Percentiles rank a stretch among this genome's conserved stretches.
phyloP scores from a whole-genome alignment of 2,329 filamentous ascomycete species.

The Penicillium sp. region DNA sequence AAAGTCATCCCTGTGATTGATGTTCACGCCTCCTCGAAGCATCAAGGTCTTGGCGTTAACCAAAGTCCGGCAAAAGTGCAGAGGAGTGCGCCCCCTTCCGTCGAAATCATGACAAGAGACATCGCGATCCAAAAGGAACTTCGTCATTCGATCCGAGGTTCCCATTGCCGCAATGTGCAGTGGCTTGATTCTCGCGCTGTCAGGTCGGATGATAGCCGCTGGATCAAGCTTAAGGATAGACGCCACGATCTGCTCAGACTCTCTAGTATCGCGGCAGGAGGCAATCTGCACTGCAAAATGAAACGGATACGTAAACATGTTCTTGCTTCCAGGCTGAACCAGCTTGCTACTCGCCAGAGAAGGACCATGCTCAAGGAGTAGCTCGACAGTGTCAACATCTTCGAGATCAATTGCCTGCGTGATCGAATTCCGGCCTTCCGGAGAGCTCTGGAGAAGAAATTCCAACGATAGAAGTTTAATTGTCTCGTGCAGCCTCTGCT shows the following conservation, averaged over 20 bases:
- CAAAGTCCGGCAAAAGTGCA: constrained; percentile 10
- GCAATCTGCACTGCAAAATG: constrained; percentile 18
- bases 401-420: constrained; percentile 19
- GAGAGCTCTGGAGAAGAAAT: constrained; percentile 8
- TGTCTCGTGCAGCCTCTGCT: background rate
- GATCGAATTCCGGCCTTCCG: constrained; percentile 14
- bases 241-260: constrained; percentile 14
- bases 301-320: constrained; percentile 15
- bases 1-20: constrained; percentile 12
- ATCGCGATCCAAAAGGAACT: constrained; percentile 6
- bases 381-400: constrained; percentile 13
- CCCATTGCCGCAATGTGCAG: constrained; percentile 18
- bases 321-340: background rate
- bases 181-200: constrained; percentile 13
- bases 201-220: constrained; percentile 10
- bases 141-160: constrained; percentile 9
- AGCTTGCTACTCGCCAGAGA: constrained; percentile 2
- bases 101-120: constrained; percentile 5
- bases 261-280: constrained; percentile 11
- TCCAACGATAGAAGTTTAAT: constrained; percentile 8
- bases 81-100: constrained; percentile 1
- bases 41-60: constrained; percentile 9
- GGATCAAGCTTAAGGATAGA: constrained; percentile 14
- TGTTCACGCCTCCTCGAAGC: background rate
- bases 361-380: constrained; percentile 5